Percentiles rank a stretch among this genome's conserved stretches.
These are phyloP conservation scores for Cenchrus americanus DNA, from an alignment of 176 grass and related monocot species.

Conservation along the genomic window DNA sequence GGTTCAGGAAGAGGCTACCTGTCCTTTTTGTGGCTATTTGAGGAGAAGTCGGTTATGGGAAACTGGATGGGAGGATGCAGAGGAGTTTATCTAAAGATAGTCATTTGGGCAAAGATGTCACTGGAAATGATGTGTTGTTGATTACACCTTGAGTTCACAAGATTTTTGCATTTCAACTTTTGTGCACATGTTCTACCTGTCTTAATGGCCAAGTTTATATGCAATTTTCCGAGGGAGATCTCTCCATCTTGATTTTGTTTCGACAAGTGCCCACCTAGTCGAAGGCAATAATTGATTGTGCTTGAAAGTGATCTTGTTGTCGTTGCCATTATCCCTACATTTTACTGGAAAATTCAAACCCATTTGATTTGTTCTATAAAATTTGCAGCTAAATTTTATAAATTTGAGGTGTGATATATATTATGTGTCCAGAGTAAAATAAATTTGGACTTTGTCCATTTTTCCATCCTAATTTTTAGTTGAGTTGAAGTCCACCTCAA, in stretches of 20 bases:
- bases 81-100: constrained; percentile 50
- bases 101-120: constrained; percentile 18
- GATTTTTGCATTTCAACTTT: neutral
- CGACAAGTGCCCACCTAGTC: neutral
- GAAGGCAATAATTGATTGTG: neutral
- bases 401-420: neutral
- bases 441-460: neutral
- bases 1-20: constrained; percentile 33
- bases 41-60: constrained; percentile 43
- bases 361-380: neutral
- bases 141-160: constrained; percentile 21
- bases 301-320: neutral
- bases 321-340: neutral
- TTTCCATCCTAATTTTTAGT: neutral
- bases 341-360: neutral
- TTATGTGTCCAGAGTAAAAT: neutral
- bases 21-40: constrained; percentile 39
- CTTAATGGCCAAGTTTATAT: neutral
- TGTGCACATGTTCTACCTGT: neutral
- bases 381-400: neutral
- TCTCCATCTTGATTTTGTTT: neutral
- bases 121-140: constrained; percentile 21
- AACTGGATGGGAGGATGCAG: constrained; percentile 44
- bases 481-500: neutral
- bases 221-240: neutral